Conservation (phyloP, 768 basidiomycete genomes). For the Psilocybe tampanensis region DNA sequence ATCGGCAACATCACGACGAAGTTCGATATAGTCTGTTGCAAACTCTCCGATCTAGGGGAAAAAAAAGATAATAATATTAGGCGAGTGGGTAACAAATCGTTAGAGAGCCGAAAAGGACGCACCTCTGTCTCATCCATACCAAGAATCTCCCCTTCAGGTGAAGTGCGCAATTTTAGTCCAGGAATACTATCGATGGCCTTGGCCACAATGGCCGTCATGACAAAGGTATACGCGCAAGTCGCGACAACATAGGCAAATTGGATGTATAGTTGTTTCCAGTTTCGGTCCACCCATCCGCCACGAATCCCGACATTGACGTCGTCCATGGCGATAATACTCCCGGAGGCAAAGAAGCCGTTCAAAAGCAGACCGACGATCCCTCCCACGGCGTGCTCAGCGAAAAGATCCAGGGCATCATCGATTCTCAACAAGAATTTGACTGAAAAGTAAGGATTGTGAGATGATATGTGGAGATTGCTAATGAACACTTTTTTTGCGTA, state of each 20-base stretch:
- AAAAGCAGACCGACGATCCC: slow-evolving; percentile 74
- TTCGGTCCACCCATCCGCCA: slow-evolving; percentile 76
- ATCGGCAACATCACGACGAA: slow-evolving; percentile 66
- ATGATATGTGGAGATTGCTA: too few species aligned
- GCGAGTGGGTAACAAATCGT: neutral
- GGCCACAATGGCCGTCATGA: slow-evolving; percentile 61
- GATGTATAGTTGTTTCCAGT: slow-evolving; percentile 81
- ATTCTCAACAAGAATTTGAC: slow-evolving; percentile 71
- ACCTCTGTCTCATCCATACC: slow-evolving; percentile 79
- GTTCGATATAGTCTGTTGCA: slow-evolving; percentile 69
- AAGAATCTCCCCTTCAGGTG: slow-evolving; percentile 56
- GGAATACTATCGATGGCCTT: slow-evolving; percentile 60
- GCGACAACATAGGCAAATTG: slow-evolving; percentile 70
- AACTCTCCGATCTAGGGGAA: slow-evolving; percentile 62
- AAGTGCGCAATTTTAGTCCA: slow-evolving; percentile 55
- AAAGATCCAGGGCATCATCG: slow-evolving; percentile 92
- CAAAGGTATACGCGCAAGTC: slow-evolving; percentile 59
- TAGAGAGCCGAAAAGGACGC: slow-evolving; percentile 14
- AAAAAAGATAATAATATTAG: slow-evolving; percentile 5
- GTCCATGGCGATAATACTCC: slow-evolving; percentile 65
- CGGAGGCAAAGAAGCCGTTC: slow-evolving; percentile 78
- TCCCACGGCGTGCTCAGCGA: slow-evolving; percentile 88
- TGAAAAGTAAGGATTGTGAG: slow-evolving; percentile 25
- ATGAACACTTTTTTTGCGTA: slow-evolving; percentile 33
- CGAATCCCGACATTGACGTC: slow-evolving; percentile 54